A percentile compares a stretch with the other conserved stretches of the same genome.
Conservation (phyloP, 2,329 filamentous ascomycete species). For the Penicillium sp. region DNA sequence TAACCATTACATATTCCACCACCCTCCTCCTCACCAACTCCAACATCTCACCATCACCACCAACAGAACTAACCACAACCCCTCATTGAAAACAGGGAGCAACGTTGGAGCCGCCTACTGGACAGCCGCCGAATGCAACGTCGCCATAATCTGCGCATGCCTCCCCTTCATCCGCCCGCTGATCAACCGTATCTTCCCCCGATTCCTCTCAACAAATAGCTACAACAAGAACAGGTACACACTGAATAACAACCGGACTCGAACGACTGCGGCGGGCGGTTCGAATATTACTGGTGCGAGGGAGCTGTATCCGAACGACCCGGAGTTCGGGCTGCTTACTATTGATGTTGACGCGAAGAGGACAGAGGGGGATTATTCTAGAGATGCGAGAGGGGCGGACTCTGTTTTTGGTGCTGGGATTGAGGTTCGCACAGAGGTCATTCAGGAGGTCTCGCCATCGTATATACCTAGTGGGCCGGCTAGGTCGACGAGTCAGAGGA, state of each 20-base stretch:
- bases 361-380: constrained; percentile 15
- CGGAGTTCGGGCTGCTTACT: constrained; percentile 35
- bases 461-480: background rate
- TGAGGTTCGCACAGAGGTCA: constrained; percentile 40
- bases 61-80: background rate
- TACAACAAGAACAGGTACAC: constrained; percentile 32
- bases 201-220: constrained; percentile 35
- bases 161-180: constrained; percentile 47
- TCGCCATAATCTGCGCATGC: constrained; percentile 49
- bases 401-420: constrained; percentile 29
- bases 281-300: constrained; percentile 10
- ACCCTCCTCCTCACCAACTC: background rate
- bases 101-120: constrained; percentile 49
- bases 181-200: constrained; percentile 46
- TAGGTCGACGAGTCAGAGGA: constrained; percentile 28
- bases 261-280: constrained; percentile 20
- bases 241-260: constrained; percentile 20
- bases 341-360: constrained; percentile 32
- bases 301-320: constrained; percentile 28
- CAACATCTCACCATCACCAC: background rate
- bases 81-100: constrained; percentile 17
- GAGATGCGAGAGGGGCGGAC: background rate
- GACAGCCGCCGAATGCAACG: constrained; percentile 49
- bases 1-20: background rate
- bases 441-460: constrained; percentile 27